Conservation (phyloP, 768 basidiomycete species). For the Clathrus columnatus region DNA sequence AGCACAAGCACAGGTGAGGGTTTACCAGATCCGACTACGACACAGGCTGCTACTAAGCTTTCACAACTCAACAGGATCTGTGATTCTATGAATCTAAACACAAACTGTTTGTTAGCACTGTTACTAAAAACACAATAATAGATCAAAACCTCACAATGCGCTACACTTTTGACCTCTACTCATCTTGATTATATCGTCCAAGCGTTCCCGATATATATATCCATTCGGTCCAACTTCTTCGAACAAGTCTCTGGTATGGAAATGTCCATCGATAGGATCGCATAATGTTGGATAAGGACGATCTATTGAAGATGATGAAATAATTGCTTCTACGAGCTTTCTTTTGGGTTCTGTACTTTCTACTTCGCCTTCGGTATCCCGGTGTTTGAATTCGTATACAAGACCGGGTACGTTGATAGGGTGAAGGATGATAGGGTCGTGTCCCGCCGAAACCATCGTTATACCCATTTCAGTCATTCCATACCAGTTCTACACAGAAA, state of each 20-base stretch:
- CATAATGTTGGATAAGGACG: no score
- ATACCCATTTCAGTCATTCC: neutral
- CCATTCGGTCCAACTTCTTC: conserved; percentile 47
- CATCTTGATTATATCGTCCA: conserved; percentile 80
- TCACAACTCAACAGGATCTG: neutral
- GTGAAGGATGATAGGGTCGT: neutral
- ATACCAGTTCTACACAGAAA: neutral
- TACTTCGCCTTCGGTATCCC: no score
- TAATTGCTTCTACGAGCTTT: neutral
- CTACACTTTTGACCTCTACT: neutral
- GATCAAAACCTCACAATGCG: neutral
- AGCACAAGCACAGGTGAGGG: neutral
- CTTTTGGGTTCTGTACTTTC: neutral
- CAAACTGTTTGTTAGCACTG: no score
- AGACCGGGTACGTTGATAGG: neutral
- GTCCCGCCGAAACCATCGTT: neutral
- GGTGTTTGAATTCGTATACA: neutral
- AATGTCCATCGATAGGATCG: no score
- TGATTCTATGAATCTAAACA: neutral
- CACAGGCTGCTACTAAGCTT: neutral
- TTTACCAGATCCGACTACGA: neutral
- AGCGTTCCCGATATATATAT: conserved; percentile 61
- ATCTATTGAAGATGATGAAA: neutral
- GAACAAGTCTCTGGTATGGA: no score
- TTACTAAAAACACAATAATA: neutral